These are phyloP conservation scores for Kwoniella botswanensis DNA, from an alignment of 768 basidiomycete species.

Conservation along the genomic window DNA sequence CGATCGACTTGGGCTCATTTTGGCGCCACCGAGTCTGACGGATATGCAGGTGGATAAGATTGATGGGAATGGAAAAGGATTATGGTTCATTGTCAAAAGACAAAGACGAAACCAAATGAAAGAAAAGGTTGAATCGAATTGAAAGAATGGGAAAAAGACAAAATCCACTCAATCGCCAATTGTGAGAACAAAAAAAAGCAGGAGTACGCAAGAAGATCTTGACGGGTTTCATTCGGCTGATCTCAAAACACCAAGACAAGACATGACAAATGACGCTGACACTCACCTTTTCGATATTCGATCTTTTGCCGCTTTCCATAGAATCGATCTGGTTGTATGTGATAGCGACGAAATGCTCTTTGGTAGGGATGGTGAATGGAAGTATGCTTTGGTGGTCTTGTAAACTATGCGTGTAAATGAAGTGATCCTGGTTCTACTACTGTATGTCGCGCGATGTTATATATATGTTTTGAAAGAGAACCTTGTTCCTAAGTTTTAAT, in stretches of 20 bases:
- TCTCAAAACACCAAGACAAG: neutral
- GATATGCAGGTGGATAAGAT: neutral
- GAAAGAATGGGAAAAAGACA: too few species aligned
- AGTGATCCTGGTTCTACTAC: neutral
- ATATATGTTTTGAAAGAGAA: neutral
- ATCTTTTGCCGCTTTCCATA: constrained; percentile 11
- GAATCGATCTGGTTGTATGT: neutral
- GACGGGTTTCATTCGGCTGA: neutral
- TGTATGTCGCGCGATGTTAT: neutral
- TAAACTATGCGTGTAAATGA: constrained; percentile 4
- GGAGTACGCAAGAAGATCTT: neutral
- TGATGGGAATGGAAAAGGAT: neutral
- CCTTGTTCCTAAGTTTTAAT: neutral
- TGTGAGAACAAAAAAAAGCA: neutral
- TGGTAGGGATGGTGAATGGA: neutral
- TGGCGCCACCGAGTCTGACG: too few species aligned
- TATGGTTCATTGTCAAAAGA: neutral
- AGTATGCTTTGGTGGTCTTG: neutral
- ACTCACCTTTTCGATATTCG: constrained; percentile 4
- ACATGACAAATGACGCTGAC: constrained; percentile 7
- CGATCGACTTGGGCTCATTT: neutral
- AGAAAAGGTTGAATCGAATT: too few species aligned
- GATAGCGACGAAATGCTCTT: neutral
- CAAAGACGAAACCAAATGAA: too few species aligned
- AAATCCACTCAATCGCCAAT: too few species aligned